Base-by-base conservation (phyloP, 441 rosid species). In the Populus hybrid region DNA sequence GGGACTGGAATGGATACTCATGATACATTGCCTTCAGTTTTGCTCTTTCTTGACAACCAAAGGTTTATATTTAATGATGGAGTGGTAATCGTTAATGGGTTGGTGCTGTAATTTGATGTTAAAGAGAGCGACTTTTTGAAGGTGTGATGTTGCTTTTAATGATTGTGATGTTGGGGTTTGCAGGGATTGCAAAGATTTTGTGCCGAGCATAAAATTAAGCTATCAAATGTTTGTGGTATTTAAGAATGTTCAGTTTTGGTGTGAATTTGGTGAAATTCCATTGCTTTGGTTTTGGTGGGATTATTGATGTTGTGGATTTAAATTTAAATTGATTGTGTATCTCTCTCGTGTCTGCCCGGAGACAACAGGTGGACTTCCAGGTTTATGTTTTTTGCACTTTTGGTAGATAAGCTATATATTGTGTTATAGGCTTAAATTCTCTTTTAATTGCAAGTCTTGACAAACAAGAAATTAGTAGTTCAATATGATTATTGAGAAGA, bases 111-210 rank as follows among this genome's bases (percentile, higher is more conserved):
- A 21, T 59, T 59, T 9, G 11, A 38, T 38, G 42, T 38, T 38
- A 38, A 38, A 38, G 42, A 38, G 42, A 38, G 42, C 9, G 11
- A 38, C 42, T 9, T 38, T 7, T 38, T 9, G 11, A 38, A 38
- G 11, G 9, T 7, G 11, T 38, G 42, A 38, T 38, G 9, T 38
- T 38, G 42, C 11, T 38, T 38, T 7, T 0, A 38, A 38, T 7
- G 42, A 38, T 7, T 38, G 42, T 38, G 42, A 38, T 38, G 11
- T 9, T 9, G 42, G 42, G 42, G 42, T 38, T 82, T 82, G 69
- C 88, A 95, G 99, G 99, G 99, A 14, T 86, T 95, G 87, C 97
- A 91, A 80, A 89, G 97, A 70, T 95, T 92, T 84, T 95, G 98
- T 83, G 89, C 97, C 7, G 98, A 95, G 83, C 97, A 95, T 88